phyloP scores from a whole-genome alignment of 2,329 filamentous ascomycete genomes.

The Zymoseptoria brevis region DNA sequence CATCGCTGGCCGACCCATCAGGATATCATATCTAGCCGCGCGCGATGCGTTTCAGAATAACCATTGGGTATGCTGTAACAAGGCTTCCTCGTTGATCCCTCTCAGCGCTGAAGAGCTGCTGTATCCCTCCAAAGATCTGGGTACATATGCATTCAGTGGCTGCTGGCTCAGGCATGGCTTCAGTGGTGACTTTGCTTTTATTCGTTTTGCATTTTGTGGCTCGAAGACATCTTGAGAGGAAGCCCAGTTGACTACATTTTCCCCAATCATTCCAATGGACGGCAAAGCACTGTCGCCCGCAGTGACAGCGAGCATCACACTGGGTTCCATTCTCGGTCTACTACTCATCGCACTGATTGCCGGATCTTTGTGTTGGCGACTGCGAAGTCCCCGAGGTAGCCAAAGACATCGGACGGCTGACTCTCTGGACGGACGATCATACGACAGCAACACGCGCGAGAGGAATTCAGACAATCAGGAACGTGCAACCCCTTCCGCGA shows the following conservation, averaged over 20 bases:
- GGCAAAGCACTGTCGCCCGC: background rate
- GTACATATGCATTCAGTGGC: no score
- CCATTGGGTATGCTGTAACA: background rate
- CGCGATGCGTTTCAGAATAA: background rate
- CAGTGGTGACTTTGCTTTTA: no score
- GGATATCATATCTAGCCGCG: background rate
- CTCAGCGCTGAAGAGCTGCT: no score
- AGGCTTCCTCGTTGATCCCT: background rate
- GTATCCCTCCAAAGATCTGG: no score
- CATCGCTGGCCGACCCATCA: background rate
- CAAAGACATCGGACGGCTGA: background rate
- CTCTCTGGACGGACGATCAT: no score
- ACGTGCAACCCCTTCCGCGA: background rate
- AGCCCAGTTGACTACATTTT: no score
- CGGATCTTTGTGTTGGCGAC: background rate
- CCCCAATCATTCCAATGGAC: background rate
- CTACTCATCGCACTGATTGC: background rate
- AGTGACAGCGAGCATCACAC: background rate
- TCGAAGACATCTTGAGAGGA: background rate
- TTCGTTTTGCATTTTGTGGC: background rate
- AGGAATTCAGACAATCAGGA: background rate
- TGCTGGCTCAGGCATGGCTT: no score
- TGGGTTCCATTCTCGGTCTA: background rate
- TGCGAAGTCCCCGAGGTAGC: background rate
- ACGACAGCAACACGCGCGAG: background rate